Evolutionary conservation across 345 rosid species (phyloP).

Genomic region (Sisymbrium irio): DNA sequence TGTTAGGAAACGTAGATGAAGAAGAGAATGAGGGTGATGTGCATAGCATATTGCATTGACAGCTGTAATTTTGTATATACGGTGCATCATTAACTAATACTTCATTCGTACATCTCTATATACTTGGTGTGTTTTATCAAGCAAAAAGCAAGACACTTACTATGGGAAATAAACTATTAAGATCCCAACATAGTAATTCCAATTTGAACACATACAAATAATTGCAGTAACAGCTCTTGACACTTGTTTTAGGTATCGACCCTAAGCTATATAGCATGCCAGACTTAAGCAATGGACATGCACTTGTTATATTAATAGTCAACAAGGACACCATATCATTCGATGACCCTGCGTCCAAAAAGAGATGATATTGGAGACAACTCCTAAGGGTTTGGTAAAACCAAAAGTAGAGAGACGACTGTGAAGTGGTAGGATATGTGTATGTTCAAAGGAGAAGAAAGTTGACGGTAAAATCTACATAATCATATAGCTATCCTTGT

Average conservation of each 20-base stretch:
- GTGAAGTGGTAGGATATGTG: neutral
- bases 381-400: constrained; percentile 7
- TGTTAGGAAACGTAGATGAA: neutral
- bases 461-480: neutral
- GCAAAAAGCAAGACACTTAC: neutral
- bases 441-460: neutral
- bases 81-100: neutral
- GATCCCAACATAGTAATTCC: neutral
- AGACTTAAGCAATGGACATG: neutral
- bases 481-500: neutral
- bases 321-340: neutral
- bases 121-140: neutral
- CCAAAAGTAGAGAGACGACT: neutral
- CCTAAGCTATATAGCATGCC: constrained; percentile 6
- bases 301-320: neutral
- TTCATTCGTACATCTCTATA: neutral
- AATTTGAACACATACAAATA: neutral
- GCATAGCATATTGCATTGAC: neutral
- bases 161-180: neutral
- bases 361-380: neutral
- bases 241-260: neutral
- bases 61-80: neutral
- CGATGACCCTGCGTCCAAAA: neutral
- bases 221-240: neutral
- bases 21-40: neutral